Evolutionary conservation across 257 asterid genomes (phyloP).

Genomic region (Nicotiana benthamiana): DNA sequence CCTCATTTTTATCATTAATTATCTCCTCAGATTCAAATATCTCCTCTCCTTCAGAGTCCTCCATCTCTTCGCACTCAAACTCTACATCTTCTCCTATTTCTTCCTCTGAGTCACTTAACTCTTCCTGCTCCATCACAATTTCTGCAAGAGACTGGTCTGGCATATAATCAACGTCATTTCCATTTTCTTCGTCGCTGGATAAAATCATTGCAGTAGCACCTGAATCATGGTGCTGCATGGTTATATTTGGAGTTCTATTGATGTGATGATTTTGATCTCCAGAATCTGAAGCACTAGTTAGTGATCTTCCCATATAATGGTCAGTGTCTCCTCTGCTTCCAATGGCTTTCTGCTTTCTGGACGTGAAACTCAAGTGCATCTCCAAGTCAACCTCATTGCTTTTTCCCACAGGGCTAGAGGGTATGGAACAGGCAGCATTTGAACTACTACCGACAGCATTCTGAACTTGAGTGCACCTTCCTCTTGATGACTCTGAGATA

Average conservation of each 20-base stretch:
- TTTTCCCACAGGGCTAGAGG: conserved; percentile 28
- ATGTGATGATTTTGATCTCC: conserved; percentile 17
- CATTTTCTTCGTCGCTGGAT: conserved; percentile 31
- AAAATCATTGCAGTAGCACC: conserved; percentile 23
- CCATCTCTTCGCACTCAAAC: conserved; percentile 98
- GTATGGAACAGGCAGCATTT: conserved; percentile 29
- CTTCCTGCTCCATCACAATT: conserved; percentile 97
- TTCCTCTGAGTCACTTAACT: conserved; percentile 91
- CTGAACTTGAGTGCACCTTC: conserved; percentile 21
- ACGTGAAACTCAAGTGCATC: conserved; percentile 52
- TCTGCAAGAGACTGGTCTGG: conserved; percentile 52
- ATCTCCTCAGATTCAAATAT: conserved; percentile 54
- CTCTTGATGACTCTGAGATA: conserved; percentile 27
- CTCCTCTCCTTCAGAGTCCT: conserved; percentile 83
- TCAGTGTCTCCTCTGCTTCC: conserved; percentile 24
- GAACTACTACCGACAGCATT: conserved; percentile 26
- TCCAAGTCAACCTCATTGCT: conserved; percentile 62
- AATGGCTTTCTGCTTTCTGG: conserved; percentile 32
- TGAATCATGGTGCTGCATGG: conserved; percentile 23
- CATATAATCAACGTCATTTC: conserved; percentile 22
- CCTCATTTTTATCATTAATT: conserved; percentile 57
- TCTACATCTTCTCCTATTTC: conserved; percentile 84
- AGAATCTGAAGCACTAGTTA: conserved; percentile 12
- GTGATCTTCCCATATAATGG: conserved; percentile 14
- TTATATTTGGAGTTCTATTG: conserved; percentile 25